phyloP scores from a whole-genome alignment of 1,139 yeast genomes.

The Williopsis jadinii region DNA sequence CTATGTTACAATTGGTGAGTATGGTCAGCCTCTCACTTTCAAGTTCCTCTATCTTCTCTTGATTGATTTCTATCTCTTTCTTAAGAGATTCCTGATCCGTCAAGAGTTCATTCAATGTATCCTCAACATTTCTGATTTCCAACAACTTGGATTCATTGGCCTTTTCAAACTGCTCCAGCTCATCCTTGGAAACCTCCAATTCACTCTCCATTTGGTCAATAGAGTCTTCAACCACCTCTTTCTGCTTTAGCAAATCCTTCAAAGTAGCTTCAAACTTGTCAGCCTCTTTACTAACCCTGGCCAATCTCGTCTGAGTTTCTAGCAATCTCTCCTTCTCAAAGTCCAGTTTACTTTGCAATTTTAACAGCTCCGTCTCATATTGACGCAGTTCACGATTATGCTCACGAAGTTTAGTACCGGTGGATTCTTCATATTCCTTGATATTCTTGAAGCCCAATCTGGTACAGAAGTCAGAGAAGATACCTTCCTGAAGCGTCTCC shows the following conservation, averaged over 20 bases:
- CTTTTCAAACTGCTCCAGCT: slow-evolving; percentile 26
- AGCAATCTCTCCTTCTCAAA: slow-evolving; percentile 50
- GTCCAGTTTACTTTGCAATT: slow-evolving; percentile 50
- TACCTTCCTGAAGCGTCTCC: slow-evolving; percentile 32
- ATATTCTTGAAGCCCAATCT: slow-evolving; percentile 47
- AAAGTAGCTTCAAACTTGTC: slow-evolving; percentile 30
- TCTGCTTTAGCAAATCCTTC: slow-evolving; percentile 26
- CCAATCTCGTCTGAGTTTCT: slow-evolving; percentile 42
- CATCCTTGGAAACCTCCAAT: slow-evolving; percentile 37
- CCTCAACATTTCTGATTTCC: slow-evolving; percentile 22
- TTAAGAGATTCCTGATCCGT: slow-evolving; percentile 20
- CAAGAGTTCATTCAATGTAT: slow-evolving; percentile 12
- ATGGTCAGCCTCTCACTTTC: slow-evolving; percentile 54
- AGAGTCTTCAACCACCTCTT: slow-evolving; percentile 30
- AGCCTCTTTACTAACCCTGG: slow-evolving; percentile 31
- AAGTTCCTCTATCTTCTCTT: slow-evolving; percentile 39
- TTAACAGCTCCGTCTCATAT: slow-evolving; percentile 52
- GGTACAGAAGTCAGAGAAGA: slow-evolving; percentile 50
- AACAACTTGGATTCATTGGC: slow-evolving; percentile 18
- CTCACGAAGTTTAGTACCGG: slow-evolving; percentile 54
- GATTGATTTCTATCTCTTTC: slow-evolving; percentile 22
- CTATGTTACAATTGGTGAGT: slow-evolving; percentile 70
- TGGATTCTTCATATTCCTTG: slow-evolving; percentile 60
- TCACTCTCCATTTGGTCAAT: slow-evolving; percentile 46
- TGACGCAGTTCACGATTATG: slow-evolving; percentile 61